These are phyloP conservation scores for Pseudonitzschia multiseries DNA, from an alignment of 108 stramenopile genomes.

Conservation along the genomic window DNA sequence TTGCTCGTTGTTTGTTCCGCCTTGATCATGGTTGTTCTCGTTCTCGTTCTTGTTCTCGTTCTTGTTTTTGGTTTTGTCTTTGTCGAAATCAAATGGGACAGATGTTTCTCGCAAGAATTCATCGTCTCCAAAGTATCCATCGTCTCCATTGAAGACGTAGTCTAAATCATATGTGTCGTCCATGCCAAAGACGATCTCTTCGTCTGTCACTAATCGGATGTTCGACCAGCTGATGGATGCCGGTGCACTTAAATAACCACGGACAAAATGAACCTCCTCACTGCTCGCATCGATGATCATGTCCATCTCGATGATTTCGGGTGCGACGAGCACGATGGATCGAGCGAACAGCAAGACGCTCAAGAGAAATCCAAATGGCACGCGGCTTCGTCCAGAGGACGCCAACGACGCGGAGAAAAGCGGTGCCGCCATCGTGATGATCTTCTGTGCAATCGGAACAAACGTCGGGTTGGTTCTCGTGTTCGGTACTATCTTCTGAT, in stretches of 20 bases:
- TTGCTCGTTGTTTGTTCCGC: too few species aligned
- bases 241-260: conserved; percentile 63
- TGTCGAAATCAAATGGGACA: neutral
- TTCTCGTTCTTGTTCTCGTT: too few species aligned
- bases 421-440: neutral
- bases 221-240: conserved; percentile 60
- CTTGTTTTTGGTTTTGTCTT: too few species aligned
- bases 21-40: too few species aligned
- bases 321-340: conserved; percentile 6
- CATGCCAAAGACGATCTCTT: neutral
- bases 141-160: conserved; percentile 7
- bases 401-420: neutral
- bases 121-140: conserved; percentile 12
- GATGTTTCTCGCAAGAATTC: neutral
- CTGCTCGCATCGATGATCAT: conserved; percentile 15
- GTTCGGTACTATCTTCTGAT: too few species aligned
- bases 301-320: conserved; percentile 15
- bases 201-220: conserved; percentile 39
- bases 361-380: neutral
- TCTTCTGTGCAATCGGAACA: too few species aligned
- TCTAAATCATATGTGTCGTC: conserved; percentile 12
- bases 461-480: too few species aligned
- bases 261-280: conserved; percentile 32
- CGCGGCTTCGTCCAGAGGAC: neutral
- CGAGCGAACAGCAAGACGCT: conserved; percentile 1